Percentiles rank a stretch among this genome's conserved stretches.
These are phyloP conservation scores for Aphanoascus verrucosus DNA, from an alignment of 2,329 filamentous ascomycete species.

Conservation along the genomic window DNA sequence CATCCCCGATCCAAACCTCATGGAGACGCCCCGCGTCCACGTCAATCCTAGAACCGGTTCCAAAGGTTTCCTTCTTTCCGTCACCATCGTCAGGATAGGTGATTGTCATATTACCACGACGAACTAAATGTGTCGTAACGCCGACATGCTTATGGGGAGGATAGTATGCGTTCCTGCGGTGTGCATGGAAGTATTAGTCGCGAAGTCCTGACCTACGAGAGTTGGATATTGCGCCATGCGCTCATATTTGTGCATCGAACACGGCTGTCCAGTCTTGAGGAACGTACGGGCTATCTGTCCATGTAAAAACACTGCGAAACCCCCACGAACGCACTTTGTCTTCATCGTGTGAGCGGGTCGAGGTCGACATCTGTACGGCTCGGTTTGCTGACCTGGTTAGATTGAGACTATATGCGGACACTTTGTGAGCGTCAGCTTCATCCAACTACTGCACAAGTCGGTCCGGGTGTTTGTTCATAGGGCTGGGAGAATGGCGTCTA, in stretches of 20 bases:
- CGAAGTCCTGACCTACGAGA: neutral
- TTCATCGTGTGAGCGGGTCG: conserved; percentile 39
- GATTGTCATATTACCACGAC: conserved; percentile 47
- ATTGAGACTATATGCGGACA: too few species aligned
- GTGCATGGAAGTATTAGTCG: neutral
- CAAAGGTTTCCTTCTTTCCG: conserved; percentile 44
- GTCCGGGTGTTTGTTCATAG: too few species aligned
- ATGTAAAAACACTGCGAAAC: conserved; percentile 51
- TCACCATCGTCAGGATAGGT: conserved; percentile 44
- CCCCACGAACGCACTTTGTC: conserved; percentile 48
- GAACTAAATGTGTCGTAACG: conserved; percentile 50
- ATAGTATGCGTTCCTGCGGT: conserved; percentile 47
- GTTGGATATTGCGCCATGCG: neutral
- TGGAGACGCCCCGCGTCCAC: conserved; percentile 47
- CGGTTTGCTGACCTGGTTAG: neutral
- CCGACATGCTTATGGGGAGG: conserved; percentile 47
- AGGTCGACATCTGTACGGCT: neutral
- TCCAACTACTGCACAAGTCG: too few species aligned
- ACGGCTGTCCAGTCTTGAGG: neutral
- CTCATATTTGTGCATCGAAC: neutral
- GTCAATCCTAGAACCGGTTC: conserved; percentile 45
- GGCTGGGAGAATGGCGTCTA: too few species aligned
- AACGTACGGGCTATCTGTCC: conserved; percentile 40
- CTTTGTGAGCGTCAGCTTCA: too few species aligned
- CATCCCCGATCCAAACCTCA: conserved; percentile 51